phyloP scores from a whole-genome alignment of 352 stramenopile species.

The Phytopythium sindhum region DNA sequence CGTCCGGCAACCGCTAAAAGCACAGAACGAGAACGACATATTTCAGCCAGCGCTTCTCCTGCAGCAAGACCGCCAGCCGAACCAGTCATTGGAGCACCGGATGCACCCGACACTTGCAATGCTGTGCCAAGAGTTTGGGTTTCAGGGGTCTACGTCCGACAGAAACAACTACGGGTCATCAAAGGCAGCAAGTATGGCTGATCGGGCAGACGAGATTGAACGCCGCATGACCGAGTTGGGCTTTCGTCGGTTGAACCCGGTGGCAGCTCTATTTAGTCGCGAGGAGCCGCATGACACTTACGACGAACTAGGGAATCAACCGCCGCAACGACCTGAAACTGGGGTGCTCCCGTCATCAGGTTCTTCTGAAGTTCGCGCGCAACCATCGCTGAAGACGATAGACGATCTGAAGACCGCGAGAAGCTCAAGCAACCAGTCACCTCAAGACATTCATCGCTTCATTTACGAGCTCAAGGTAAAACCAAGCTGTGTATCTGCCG shows the following conservation, averaged over 20 bases:
- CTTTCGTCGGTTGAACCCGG: constrained; percentile 17
- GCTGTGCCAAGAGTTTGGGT: constrained; percentile 39
- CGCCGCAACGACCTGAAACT: not conserved
- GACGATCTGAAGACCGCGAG: constrained; percentile 25
- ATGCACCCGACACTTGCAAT: constrained; percentile 19
- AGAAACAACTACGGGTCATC: not conserved
- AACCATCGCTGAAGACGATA: not conserved
- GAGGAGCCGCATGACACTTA: not conserved
- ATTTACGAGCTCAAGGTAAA: constrained; percentile 64
- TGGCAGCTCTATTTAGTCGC: not conserved
- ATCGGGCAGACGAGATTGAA: constrained; percentile 41
- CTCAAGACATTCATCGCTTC: constrained; percentile 50
- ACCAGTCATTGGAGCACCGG: not conserved
- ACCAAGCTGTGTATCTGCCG: not conserved
- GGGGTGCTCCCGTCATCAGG: not conserved
- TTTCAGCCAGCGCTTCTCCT: not conserved
- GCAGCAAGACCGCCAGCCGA: not conserved
- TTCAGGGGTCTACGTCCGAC: constrained; percentile 2
- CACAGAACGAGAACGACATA: not conserved
- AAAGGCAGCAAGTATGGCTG: constrained; percentile 19
- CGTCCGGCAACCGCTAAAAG: constrained; percentile 15
- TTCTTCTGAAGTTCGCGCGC: not conserved
- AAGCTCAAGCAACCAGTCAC: constrained; percentile 12
- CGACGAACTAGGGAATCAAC: not conserved
- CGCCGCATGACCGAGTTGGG: constrained; percentile 34